Evolutionary conservation across 257 asterid genomes (phyloP), one percentile per base, ranked within the genome.

Genomic region (Gardenia jasminoides): DNA sequence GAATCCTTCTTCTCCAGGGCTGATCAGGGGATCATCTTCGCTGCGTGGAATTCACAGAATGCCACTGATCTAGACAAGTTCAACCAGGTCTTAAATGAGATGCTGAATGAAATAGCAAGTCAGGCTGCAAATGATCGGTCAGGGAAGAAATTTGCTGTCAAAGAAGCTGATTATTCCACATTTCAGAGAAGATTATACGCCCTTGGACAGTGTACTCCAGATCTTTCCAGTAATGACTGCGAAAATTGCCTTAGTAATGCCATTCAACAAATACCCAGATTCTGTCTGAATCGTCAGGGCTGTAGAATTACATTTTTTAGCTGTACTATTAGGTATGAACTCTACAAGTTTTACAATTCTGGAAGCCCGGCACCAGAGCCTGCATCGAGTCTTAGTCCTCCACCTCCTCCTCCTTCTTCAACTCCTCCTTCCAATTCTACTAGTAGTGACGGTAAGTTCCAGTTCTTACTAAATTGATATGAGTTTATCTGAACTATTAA

Each of bases 151-250:
- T 81, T 65, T 54, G 80, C 80, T 0, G 67, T 72, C 16, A 26
- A 39, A 59, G 79, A 76, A 36, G 69, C 58, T 5, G 56, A 56
- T 17, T 72, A 26, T 10, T 13, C 52, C 10, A 1, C 41, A 36
- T 36, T 36, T 36, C 41, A 36, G 41, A 31, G 22, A 47, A 78
- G 2, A 44, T 12, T 82, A 12, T 82, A 82, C 44, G 22, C 70
- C 10, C 66, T 79, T 7, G 84, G 47, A 22, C 84, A 85, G 73
- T 82, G 84, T 70, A 82, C 81, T 39, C 84, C 86, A 54, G 82
- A 85, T 76, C 10, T 85, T 10, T 72, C 86, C 7, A 7, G 2
- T 24, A 1, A 4, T 19, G 67, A 75, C 15, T 82, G 82, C 46
- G 17, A 6, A 1, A 1, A 2, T 7, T 84, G 85, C 70, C 80